Percentiles rank a stretch among this genome's conserved stretches.
Conservation (phyloP, 2,329 filamentous ascomycete genomes). For the Ophiostoma australiae region DNA sequence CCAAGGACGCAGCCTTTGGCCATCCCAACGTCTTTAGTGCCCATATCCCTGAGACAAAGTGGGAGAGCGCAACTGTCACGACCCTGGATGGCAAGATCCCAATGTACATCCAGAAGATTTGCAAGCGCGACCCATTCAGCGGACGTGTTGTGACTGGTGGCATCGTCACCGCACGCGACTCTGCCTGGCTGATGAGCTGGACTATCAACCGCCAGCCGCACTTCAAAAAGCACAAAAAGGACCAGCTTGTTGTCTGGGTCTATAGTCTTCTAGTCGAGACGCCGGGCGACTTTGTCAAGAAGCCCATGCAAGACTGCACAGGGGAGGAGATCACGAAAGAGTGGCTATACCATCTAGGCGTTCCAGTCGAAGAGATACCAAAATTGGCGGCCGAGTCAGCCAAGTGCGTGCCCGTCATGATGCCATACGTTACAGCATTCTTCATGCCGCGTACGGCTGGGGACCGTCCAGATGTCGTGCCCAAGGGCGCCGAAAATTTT, state of each 20-base stretch:
- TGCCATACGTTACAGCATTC: slow-evolving; percentile 39
- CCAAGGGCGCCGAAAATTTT: slow-evolving; percentile 36
- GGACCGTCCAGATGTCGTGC: slow-evolving; percentile 40
- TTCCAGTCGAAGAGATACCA: slow-evolving; percentile 31
- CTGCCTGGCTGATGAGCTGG: slow-evolving; percentile 39
- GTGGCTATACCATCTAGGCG: slow-evolving; percentile 37
- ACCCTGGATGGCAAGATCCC: slow-evolving; percentile 34
- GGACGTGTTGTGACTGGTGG: slow-evolving; percentile 35
- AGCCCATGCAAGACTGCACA: slow-evolving; percentile 39
- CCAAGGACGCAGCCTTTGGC: slow-evolving; percentile 36
- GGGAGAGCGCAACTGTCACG: slow-evolving; percentile 40
- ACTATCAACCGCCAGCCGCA: slow-evolving; percentile 41
- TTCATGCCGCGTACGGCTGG: slow-evolving; percentile 35
- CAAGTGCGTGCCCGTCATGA: slow-evolving; percentile 37
- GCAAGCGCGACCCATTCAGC: slow-evolving; percentile 33
- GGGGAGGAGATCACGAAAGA: slow-evolving; percentile 40
- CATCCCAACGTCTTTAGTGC: slow-evolving; percentile 41
- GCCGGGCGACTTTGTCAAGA: slow-evolving; percentile 37
- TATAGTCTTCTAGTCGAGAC: slow-evolving; percentile 38
- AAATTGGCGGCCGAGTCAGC: slow-evolving; percentile 30
- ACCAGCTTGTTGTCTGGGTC: slow-evolving; percentile 38
- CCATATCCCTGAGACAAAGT: slow-evolving; percentile 35
- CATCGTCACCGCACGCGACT: slow-evolving; percentile 38
- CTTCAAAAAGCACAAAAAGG: slow-evolving; percentile 36
- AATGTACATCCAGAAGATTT: slow-evolving; percentile 34